Conservation (phyloP, 2,329 filamentous ascomycete genomes). For the Rhynchosporium graminicola region DNA sequence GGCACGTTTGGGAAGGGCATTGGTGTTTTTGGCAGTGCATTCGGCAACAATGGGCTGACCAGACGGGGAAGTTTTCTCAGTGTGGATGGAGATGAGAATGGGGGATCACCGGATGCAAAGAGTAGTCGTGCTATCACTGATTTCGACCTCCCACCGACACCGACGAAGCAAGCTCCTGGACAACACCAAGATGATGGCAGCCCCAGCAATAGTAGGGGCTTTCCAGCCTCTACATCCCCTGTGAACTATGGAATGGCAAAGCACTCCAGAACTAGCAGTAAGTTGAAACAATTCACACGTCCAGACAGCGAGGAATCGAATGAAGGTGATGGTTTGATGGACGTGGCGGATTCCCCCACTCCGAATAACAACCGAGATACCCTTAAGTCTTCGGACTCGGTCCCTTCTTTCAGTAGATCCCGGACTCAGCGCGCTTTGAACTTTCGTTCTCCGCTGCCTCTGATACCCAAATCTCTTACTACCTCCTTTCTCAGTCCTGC, state of each 20-base stretch:
- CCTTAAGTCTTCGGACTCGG: constrained; percentile 41
- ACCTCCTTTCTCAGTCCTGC: constrained; percentile 39
- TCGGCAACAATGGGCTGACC: constrained; percentile 48
- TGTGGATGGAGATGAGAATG: constrained; percentile 65
- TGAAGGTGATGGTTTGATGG: constrained; percentile 38
- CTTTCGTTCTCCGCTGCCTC: constrained; percentile 33
- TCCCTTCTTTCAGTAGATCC: constrained; percentile 45
- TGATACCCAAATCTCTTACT: constrained; percentile 36
- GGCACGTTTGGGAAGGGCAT: constrained; percentile 55
- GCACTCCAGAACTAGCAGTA: constrained; percentile 41
- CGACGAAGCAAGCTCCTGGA: constrained; percentile 70
- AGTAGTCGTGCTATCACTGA: constrained; percentile 62
- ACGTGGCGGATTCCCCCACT: constrained; percentile 40
- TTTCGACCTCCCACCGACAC: constrained; percentile 84
- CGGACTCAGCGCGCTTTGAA: constrained; percentile 41
- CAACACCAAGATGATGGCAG: constrained; percentile 35
- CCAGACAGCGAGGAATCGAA: constrained; percentile 33
- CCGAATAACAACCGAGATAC: constrained; percentile 41
- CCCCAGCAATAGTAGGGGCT: constrained; percentile 36
- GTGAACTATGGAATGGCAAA: constrained; percentile 34
- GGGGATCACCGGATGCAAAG: constrained; percentile 54
- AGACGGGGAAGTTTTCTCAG: constrained; percentile 71
- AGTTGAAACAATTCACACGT: constrained; percentile 40
- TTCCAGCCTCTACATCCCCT: constrained; percentile 33
- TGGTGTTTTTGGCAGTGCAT: constrained; percentile 61